Percentiles rank a stretch among this genome's conserved stretches.
These are phyloP conservation scores for Saccharomyces paradoxus DNA, from an alignment of 805 yeast species.

Conservation along the genomic window DNA sequence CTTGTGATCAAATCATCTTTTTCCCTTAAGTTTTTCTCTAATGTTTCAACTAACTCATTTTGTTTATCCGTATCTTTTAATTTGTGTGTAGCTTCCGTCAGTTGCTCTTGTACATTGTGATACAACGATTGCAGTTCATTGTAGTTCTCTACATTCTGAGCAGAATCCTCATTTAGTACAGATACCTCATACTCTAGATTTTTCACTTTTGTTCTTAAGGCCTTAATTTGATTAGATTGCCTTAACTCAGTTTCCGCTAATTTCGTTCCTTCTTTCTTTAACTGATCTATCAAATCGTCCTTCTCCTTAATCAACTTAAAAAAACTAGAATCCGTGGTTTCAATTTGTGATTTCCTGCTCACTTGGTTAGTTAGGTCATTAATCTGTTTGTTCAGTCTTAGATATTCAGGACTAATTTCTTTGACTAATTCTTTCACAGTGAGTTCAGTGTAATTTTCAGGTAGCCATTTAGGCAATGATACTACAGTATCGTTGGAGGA, in stretches of 20 bases:
- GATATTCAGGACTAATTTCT: conserved; percentile 7
- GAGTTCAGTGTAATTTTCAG: background rate
- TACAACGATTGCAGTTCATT: conserved; percentile 22
- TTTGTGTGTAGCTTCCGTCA: background rate
- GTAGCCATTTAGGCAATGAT: background rate
- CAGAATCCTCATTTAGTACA: conserved; percentile 20
- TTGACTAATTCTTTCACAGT: conserved; percentile 1
- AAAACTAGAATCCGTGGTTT: conserved; percentile 13
- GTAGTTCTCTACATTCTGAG: conserved; percentile 18
- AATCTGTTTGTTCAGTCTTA: background rate
- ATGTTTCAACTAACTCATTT: conserved; percentile 6
- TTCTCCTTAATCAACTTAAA: conserved; percentile 29
- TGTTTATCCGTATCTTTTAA: background rate
- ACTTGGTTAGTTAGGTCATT: background rate
- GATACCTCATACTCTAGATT: conserved; percentile 22
- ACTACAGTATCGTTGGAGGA: background rate
- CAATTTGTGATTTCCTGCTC: background rate
- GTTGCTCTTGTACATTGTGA: conserved; percentile 8
- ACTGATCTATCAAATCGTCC: conserved; percentile 52
- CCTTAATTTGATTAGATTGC: conserved; percentile 57
- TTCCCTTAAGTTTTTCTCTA: conserved; percentile 19
- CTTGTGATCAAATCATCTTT: conserved; percentile 19
- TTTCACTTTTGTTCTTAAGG: conserved; percentile 42
- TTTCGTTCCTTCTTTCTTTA: conserved; percentile 69
- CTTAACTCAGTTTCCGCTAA: conserved; percentile 64